Base-by-base conservation (phyloP, 306 rosid species). In the Cyclanthera cordifolia region DNA sequence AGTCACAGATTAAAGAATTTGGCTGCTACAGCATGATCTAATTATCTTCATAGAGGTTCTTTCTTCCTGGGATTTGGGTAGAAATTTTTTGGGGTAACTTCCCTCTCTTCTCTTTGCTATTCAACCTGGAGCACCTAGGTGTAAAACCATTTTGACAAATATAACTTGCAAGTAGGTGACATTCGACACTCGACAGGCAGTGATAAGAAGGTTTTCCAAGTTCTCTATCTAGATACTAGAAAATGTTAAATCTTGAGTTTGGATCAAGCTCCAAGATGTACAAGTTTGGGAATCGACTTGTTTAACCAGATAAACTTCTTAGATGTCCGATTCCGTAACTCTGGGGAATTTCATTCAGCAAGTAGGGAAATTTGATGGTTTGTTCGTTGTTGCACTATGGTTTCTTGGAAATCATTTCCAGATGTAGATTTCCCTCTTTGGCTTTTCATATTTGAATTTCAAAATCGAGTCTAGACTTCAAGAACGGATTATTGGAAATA, bases 261-360 rank as follows among this genome's bases (percentile, higher is more conserved):
- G 50, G 70, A 63, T 19, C 53, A 23, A 65, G 25, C 23, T 65
- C 51, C 39, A 45, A 45, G 34, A 45, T 45, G 51, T 63, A 63
- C 69, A 8, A 59, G 51, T 23, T 12, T 13, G 34, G 53, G 13
- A 14, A 13, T 20, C 8, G 32, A 45, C 37, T 45, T 23, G 20
- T 64, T 20, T 23, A 65, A 37, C 15, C 14, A 45, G 14, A 65
- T 12, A 24, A 23, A 46, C 54, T 14, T 65, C 16, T 65, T 37
- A 39, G 49, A 61, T 37, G 8, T 37, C 41, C 4, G 46, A 21
- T 37, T 37, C 48, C 28, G 34, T 61, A 27, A 6, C 19, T 37
- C 1, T 61, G 49, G 45, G n/a, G 7, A n/a, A 16, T 28, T 61
- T 61, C 68, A 61, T 37, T 61, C n/a, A 37, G 49, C 24, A 11